These are phyloP conservation scores for Chrysosporium keratinophilum DNA, from an alignment of 2,329 filamentous ascomycete species.

Conservation along the genomic window DNA sequence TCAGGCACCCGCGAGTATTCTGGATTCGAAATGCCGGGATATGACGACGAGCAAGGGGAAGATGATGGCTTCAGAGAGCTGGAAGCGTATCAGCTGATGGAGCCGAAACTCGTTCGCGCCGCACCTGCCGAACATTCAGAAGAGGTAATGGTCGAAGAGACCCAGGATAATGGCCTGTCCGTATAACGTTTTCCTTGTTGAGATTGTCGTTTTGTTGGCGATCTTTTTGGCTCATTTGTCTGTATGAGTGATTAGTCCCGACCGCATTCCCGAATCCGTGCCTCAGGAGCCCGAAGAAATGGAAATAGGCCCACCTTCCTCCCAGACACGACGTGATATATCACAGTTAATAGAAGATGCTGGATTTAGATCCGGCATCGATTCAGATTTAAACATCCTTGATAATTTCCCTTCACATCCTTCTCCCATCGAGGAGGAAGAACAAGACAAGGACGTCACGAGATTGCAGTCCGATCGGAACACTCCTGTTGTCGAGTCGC, in stretches of 20 bases:
- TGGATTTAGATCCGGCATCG: constrained; percentile 39
- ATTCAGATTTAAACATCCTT: constrained; percentile 27
- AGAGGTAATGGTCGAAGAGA: constrained; percentile 23
- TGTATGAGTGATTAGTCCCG: constrained; percentile 10
- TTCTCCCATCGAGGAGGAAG: neutral
- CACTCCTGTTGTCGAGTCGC: constrained; percentile 12
- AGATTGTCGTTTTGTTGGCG: neutral
- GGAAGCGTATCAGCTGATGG: constrained; percentile 52
- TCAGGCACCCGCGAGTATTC: constrained; percentile 65
- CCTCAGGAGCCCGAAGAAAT: constrained; percentile 8
- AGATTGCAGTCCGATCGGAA: neutral
- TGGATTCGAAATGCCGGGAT: constrained; percentile 64
- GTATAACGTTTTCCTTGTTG: constrained; percentile 24
- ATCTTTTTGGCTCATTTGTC: constrained; percentile 14
- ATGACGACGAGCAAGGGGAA: constrained; percentile 45
- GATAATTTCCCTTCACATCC: neutral
- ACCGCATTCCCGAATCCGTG: constrained; percentile 7
- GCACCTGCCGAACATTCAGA: constrained; percentile 15
- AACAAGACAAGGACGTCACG: neutral
- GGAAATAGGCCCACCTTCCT: constrained; percentile 21
- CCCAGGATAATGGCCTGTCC: constrained; percentile 30
- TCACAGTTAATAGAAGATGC: constrained; percentile 40
- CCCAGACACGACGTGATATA: constrained; percentile 34
- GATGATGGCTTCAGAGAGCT: constrained; percentile 55
- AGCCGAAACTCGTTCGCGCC: constrained; percentile 54